Conservation (phyloP, 495 filamentous ascomycete species). For the Talaromyces ruber region DNA sequence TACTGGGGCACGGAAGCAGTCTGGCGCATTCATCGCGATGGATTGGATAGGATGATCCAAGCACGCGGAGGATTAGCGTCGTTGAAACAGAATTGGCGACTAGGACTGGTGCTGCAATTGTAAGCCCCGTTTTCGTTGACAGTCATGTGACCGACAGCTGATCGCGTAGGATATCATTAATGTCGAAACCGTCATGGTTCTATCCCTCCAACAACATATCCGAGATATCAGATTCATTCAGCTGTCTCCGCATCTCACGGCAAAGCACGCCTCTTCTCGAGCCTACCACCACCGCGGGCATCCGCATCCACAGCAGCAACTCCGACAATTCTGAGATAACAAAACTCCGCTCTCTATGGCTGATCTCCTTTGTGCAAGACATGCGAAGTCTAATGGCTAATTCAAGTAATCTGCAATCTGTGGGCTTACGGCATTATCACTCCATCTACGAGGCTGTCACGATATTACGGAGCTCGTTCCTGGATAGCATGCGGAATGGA, state of each 20-base stretch:
- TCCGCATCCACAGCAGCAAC: neutral
- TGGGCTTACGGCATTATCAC: conserved; percentile 10
- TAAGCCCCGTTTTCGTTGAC: conserved; percentile 3
- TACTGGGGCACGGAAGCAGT: conserved; percentile 22
- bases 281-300: neutral
- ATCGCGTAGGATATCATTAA: conserved; percentile 16
- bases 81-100: conserved; percentile 17
- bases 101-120: conserved; percentile 20
- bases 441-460: conserved; percentile 13
- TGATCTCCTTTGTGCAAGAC: conserved; percentile 25
- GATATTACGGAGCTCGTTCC: conserved; percentile 13
- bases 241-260: neutral
- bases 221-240: neutral
- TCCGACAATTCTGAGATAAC: conserved; percentile 12
- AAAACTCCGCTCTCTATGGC: conserved; percentile 20
- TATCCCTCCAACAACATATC: conserved; percentile 16
- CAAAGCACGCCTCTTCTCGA: neutral
- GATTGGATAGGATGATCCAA: conserved; percentile 21
- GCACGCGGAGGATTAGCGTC: conserved; percentile 16
- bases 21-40: conserved; percentile 20
- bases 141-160: neutral
- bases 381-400: conserved; percentile 21
- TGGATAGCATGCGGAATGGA: neutral
- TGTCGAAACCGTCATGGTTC: conserved; percentile 22
- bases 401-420: conserved; percentile 7